Base-by-base conservation (phyloP, 2,329 filamentous ascomycete genomes). In the Talaromyces sp. region DNA sequence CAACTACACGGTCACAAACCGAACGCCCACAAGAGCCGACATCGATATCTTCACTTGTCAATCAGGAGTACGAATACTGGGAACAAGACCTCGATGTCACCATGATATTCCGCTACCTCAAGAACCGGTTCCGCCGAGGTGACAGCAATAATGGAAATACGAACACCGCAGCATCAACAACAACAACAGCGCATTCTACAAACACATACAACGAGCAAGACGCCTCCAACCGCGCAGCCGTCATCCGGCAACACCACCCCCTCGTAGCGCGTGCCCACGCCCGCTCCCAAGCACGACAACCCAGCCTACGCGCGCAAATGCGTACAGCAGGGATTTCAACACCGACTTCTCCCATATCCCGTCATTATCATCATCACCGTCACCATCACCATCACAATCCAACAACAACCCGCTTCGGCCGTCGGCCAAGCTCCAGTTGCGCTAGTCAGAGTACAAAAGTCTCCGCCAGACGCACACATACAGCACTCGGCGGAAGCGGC, bases 1-100 rank as follows among this genome's bases (percentile, higher is more conserved):
- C 65, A 75, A 73, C 45, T 77, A 77, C 62, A 83, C 80, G 69
- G 74, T 56, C 55, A 75, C 68, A 79, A 81, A 36, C 81, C 79
- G 64, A 66, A 15, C 58, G 4, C 21, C 8, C 43, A 50, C 43
- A 64, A 58, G 69, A 63, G 67, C 65, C 73, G 40, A 45, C 75
- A 15, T 70, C 74, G 8, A 71, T 77, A 52, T 68, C 72, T 6
- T n/a, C 45, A 48, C 61, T 70, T 21, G 73, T 73, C 8, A 62
- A 79, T 35, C 76, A 89, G 65, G 71, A 75, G 48, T 78, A 78
- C 21, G 89, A 94, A 36, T 94, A 96, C 69, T 99, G 94, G 94
- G 92, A 97, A 74, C 86, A 88, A 60, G 89, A 96, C 56, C 81
- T 97, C 5, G 92, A 97, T 67, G 84, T 97, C 63, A 89, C 89